A percentile compares a stretch with the other conserved stretches of the same genome.
Evolutionary conservation across 805 yeast genomes (phyloP).

Genomic region (Saturnispora silvae): DNA sequence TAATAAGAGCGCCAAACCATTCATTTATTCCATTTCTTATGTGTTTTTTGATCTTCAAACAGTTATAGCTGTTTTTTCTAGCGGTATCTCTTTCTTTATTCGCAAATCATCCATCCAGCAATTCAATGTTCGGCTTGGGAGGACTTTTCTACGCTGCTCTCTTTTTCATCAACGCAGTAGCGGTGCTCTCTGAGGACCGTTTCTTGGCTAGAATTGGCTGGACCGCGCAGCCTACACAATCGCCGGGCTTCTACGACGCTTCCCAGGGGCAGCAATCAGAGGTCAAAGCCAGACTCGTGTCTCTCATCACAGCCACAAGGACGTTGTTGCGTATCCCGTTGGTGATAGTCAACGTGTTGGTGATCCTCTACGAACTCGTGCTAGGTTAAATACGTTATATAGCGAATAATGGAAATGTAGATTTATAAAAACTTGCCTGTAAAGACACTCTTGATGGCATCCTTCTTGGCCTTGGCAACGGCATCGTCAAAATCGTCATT

Average conservation of each 20-base stretch:
- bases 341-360: slow-evolving; percentile 38
- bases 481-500: slow-evolving; percentile 26
- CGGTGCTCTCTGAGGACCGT: slow-evolving; percentile 50
- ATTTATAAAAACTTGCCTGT: slow-evolving; percentile 11
- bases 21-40: too few relatives aligned
- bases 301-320: slow-evolving; percentile 47
- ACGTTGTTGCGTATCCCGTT: slow-evolving; percentile 49
- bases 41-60: too few relatives aligned
- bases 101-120: too few relatives aligned
- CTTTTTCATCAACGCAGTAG: slow-evolving; percentile 45
- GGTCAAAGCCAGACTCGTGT: slow-evolving; percentile 39
- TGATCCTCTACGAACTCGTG: slow-evolving; percentile 42
- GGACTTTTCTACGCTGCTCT: slow-evolving; percentile 27
- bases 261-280: slow-evolving; percentile 3
- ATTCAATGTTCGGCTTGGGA: slow-evolving; percentile 10
- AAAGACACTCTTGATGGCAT: slow-evolving; percentile 23
- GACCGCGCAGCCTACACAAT: slow-evolving; percentile 28
- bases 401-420: neutral
- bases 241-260: slow-evolving; percentile 3
- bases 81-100: too few relatives aligned
- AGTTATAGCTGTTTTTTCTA: too few relatives aligned
- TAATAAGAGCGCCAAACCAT: too few relatives aligned
- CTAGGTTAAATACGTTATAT: slow-evolving; percentile 29
- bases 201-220: slow-evolving; percentile 40
- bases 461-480: slow-evolving; percentile 21